phyloP scores from a whole-genome alignment of 306 rosid genomes.

The Spatholobus suberectus region DNA sequence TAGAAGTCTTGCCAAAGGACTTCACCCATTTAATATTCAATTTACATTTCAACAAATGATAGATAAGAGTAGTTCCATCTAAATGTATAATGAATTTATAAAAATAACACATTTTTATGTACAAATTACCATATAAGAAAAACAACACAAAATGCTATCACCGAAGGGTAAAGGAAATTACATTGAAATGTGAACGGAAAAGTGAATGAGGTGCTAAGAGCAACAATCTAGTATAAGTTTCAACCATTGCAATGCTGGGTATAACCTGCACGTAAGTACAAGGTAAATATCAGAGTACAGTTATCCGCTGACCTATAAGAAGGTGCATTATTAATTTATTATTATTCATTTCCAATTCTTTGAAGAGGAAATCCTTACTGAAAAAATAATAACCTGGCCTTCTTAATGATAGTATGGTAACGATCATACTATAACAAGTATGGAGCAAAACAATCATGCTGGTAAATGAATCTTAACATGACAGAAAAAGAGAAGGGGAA shows the following conservation, averaged over 20 bases:
- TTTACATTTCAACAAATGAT: conserved; percentile 32
- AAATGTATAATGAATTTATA: conserved; percentile 1
- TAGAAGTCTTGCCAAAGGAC: conserved; percentile 18
- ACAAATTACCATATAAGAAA: conserved; percentile 4
- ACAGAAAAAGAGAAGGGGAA: not conserved
- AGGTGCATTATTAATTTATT: conserved; percentile 14
- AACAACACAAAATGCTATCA: conserved; percentile 23
- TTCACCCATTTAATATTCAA: conserved; percentile 21
- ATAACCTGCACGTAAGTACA: conserved; percentile 65
- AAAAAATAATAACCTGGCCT: not conserved
- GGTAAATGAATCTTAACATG: conserved; percentile 7
- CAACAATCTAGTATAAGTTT: conserved; percentile 86
- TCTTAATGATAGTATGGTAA: conserved; percentile 27
- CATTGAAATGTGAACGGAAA: conserved; percentile 92
- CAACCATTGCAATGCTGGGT: conserved; percentile 97
- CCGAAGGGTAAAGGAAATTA: conserved; percentile 48
- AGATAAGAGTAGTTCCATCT: conserved; percentile 26
- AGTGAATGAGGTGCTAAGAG: conserved; percentile 89
- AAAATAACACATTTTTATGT: conserved; percentile 13
- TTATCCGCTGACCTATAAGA: conserved; percentile 32
- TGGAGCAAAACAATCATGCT: conserved; percentile 8
- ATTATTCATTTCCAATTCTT: conserved; percentile 23
- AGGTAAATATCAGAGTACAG: conserved; percentile 38
- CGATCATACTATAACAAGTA: not conserved
- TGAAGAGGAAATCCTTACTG: conserved; percentile 27